phyloP scores from a whole-genome alignment of 345 rosid genomes.

The Cardiospermum halicacabum region DNA sequence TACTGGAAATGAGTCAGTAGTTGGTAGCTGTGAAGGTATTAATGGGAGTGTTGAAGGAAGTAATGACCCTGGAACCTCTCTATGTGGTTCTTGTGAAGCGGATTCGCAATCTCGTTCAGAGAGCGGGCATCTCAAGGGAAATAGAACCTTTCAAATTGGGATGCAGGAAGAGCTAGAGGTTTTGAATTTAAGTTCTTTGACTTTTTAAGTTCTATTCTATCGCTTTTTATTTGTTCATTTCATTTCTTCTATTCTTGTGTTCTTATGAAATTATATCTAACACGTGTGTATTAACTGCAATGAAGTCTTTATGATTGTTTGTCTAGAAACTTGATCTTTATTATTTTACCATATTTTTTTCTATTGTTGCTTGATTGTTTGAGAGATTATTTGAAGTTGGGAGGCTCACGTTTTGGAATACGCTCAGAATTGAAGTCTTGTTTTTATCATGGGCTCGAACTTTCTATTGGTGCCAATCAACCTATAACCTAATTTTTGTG shows the following conservation, averaged over 20 bases:
- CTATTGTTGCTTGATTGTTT: background rate
- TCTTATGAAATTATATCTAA: background rate
- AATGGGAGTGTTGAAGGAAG: constrained; percentile 42
- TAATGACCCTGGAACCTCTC: constrained; percentile 28
- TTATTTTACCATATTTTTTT: background rate
- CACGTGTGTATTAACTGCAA: background rate
- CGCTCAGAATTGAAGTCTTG: background rate
- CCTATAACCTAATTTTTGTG: constrained; percentile 19
- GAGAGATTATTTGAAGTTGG: constrained; percentile 13
- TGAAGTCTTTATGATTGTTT: background rate
- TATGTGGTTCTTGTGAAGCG: constrained; percentile 41
- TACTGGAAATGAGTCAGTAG: constrained; percentile 29
- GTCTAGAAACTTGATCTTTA: background rate
- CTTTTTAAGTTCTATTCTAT: constrained; percentile 8
- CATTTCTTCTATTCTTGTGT: background rate
- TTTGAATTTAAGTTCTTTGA: constrained; percentile 29
- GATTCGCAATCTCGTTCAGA: constrained; percentile 32
- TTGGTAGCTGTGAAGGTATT: constrained; percentile 33
- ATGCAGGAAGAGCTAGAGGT: constrained; percentile 43
- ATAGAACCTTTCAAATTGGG: constrained; percentile 20
- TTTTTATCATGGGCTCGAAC: constrained; percentile 5
- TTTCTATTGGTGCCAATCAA: background rate
- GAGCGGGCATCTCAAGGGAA: constrained; percentile 15
- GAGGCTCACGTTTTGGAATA: background rate
- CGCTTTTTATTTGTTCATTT: background rate